Conservation (phyloP, 2,329 filamentous ascomycete species). For the Microthyrium microscopicum region DNA sequence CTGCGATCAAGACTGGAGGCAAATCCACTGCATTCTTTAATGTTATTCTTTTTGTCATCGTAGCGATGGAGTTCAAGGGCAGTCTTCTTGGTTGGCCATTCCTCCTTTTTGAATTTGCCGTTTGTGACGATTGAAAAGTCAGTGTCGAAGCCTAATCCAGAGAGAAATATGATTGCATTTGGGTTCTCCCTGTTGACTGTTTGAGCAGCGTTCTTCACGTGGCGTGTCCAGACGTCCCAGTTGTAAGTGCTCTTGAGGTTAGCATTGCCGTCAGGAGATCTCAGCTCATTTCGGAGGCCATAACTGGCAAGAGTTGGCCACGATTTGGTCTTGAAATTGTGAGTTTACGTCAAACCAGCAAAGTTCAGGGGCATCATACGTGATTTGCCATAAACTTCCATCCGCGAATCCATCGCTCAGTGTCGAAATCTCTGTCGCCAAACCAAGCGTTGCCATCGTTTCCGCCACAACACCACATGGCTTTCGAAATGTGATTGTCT, state of each 20-base stretch:
- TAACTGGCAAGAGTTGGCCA: constrained; percentile 3
- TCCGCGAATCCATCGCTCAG: constrained; percentile 4
- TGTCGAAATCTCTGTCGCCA: constrained; percentile 3
- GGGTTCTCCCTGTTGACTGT: constrained; percentile 36
- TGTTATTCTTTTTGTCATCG: constrained; percentile 33
- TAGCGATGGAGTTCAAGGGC: constrained; percentile 48
- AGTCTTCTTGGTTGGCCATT: constrained; percentile 37
- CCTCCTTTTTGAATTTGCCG: constrained; percentile 29
- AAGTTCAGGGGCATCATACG: not conserved
- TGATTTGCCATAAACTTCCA: constrained; percentile 6
- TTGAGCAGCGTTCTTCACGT: constrained; percentile 30
- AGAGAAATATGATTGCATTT: constrained; percentile 39
- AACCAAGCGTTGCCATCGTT: constrained; percentile 4
- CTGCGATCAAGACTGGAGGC: constrained; percentile 30
- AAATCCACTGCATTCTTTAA: constrained; percentile 31
- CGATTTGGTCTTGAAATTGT: not conserved
- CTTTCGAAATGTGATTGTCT: constrained; percentile 7
- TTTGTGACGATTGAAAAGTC: constrained; percentile 35
- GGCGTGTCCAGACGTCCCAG: constrained; percentile 40
- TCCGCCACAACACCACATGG: constrained; percentile 5
- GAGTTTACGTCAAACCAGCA: not conserved
- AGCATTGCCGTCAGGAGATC: constrained; percentile 1
- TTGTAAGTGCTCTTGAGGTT: constrained; percentile 25
- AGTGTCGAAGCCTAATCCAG: constrained; percentile 41
- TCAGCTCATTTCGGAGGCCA: constrained; percentile 6